Percentiles rank a stretch among this genome's conserved stretches.
These are phyloP conservation scores for Candida ipomoeae DNA, from an alignment of 805 yeast genomes.

Conservation along the genomic window DNA sequence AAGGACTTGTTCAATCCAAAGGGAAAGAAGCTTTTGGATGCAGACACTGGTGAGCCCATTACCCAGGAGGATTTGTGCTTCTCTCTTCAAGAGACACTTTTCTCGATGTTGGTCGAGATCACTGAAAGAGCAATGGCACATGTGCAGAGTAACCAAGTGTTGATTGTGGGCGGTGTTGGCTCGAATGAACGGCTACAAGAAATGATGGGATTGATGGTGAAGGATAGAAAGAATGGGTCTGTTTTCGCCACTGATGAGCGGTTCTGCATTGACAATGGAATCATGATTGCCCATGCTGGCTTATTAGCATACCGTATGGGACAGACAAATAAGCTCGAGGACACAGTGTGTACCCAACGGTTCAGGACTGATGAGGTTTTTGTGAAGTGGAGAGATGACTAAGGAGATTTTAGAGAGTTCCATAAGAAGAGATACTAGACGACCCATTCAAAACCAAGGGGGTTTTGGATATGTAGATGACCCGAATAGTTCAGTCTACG, in stretches of 20 bases:
- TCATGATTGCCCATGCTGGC: slow-evolving; percentile 99
- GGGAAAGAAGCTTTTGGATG: slow-evolving; percentile 36
- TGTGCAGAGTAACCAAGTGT: slow-evolving; percentile 80
- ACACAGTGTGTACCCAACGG: slow-evolving; percentile 88
- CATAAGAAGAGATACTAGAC: background rate
- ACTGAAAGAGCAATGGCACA: slow-evolving; percentile 99
- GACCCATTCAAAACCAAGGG: background rate
- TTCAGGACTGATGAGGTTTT: slow-evolving; percentile 93
- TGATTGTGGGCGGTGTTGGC: slow-evolving; percentile 98
- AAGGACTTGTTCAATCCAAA: slow-evolving; percentile 54
- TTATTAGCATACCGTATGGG: slow-evolving; percentile 82
- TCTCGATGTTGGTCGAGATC: slow-evolving; percentile 95
- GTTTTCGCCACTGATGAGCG: slow-evolving; percentile 94
- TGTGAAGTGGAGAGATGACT: slow-evolving; percentile 81
- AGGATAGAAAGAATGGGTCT: slow-evolving; percentile 76
- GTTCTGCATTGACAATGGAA: slow-evolving; percentile 96
- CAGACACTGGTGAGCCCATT: slow-evolving; percentile 47
- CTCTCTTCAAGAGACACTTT: slow-evolving; percentile 86
- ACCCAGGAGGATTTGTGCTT: slow-evolving; percentile 88
- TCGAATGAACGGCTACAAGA: slow-evolving; percentile 86
- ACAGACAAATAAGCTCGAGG: slow-evolving; percentile 49
- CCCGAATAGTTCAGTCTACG: slow-evolving; percentile 6
- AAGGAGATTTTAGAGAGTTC: background rate
- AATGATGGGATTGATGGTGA: slow-evolving; percentile 96
- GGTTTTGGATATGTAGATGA: slow-evolving; percentile 9